Percentiles rank a stretch among this genome's conserved stretches.
Evolutionary conservation across 225 moss, liverwort and hornwort genomes (phyloP).

Genomic region (Bryoerythrophyllum caledonicum): DNA sequence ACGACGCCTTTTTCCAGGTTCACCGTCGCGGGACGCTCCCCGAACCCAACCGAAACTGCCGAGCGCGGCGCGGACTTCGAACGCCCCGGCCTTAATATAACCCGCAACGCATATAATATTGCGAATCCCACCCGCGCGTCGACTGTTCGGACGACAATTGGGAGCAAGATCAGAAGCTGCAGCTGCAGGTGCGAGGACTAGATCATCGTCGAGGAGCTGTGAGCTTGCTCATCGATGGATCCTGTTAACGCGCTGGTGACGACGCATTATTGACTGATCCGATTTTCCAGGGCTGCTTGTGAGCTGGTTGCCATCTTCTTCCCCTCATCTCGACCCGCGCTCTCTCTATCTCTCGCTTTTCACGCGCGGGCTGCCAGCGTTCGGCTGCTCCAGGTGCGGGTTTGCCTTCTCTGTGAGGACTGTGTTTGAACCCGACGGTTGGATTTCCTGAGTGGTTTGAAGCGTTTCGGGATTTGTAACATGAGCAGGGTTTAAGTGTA

Average conservation of each 20-base stretch:
- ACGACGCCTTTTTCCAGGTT: background rate
- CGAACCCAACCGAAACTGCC: background rate
- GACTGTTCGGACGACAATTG: background rate
- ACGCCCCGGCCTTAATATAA: background rate
- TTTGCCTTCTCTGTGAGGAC: no score
- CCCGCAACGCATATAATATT: no score
- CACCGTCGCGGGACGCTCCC: background rate
- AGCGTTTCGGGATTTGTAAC: background rate
- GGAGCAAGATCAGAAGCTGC: background rate
- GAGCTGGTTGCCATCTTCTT: background rate
- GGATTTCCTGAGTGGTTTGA: background rate
- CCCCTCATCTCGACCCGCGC: background rate
- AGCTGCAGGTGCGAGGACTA: background rate
- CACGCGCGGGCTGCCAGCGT: constrained; percentile 1
- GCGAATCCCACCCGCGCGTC: background rate
- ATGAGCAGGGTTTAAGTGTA: constrained; percentile 1
- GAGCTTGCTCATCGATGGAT: background rate
- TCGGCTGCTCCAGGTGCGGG: background rate
- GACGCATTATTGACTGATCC: constrained; percentile 20
- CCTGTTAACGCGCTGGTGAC: constrained; percentile 6
- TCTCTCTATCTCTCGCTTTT: background rate
- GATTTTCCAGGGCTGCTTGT: constrained; percentile 4
- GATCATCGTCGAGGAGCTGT: no score
- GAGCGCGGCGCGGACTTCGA: background rate
- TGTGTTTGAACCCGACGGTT: background rate